Conservation (phyloP, 2,329 filamentous ascomycete species). For the Rugonectria rugulosa region DNA sequence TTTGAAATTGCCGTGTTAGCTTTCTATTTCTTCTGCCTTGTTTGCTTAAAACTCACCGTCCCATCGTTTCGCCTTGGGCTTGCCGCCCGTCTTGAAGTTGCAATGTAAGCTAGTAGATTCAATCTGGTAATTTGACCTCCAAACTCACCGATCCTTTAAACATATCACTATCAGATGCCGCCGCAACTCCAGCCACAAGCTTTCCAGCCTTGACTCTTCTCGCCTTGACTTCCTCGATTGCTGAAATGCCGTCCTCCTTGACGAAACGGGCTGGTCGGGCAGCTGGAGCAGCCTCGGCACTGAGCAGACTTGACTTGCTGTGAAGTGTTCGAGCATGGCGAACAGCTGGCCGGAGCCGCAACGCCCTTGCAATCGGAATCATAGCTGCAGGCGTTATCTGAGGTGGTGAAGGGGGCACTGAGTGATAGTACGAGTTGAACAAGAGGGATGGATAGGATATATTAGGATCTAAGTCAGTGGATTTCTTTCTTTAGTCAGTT, state of each 20-base stretch:
- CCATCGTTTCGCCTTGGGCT: slow-evolving; percentile 83
- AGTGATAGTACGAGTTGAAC: not conserved
- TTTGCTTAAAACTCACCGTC: slow-evolving; percentile 72
- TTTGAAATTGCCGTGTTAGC: slow-evolving; percentile 39
- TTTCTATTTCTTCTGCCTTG: not conserved
- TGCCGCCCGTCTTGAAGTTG: slow-evolving; percentile 52
- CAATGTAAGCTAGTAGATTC: slow-evolving; percentile 1
- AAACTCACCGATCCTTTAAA: slow-evolving; percentile 76
- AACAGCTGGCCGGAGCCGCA: slow-evolving; percentile 25
- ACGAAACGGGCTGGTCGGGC: slow-evolving; percentile 35
- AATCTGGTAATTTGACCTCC: not conserved
- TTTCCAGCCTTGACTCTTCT: slow-evolving; percentile 73
- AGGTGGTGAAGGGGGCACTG: not conserved
- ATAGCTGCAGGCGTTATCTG: not conserved
- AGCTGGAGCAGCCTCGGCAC: slow-evolving; percentile 36
- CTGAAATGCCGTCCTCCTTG: slow-evolving; percentile 33
- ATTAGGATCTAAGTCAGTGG: slow-evolving; percentile 6
- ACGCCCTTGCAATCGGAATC: slow-evolving; percentile 33
- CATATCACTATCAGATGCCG: slow-evolving; percentile 78
- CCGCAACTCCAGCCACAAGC: slow-evolving; percentile 78
- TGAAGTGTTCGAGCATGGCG: slow-evolving; percentile 28
- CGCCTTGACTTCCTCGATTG: slow-evolving; percentile 42
- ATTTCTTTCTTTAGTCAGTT: no score
- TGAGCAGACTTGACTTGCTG: slow-evolving; percentile 27
- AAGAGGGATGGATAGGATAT: not conserved